These are phyloP conservation scores for Pleodorina starrii DNA, from an alignment of 139 green algal species.

Conservation along the genomic window DNA sequence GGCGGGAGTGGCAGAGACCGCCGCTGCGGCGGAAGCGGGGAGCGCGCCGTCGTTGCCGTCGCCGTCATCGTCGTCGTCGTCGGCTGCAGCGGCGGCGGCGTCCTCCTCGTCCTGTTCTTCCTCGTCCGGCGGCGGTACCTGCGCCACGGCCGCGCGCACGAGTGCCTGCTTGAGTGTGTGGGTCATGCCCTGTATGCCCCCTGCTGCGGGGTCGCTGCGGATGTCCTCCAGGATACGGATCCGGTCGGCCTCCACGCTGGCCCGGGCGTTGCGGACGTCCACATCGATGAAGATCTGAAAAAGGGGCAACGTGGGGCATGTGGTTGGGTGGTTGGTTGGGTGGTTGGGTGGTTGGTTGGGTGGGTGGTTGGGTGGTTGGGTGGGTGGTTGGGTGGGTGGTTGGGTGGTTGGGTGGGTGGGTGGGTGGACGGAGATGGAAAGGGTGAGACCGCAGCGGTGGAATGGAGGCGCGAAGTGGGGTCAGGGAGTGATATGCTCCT, in stretches of 20 bases:
- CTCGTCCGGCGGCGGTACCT: background rate
- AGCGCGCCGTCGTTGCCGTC: background rate
- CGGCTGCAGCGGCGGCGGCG: background rate
- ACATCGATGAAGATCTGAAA: conserved; percentile 1
- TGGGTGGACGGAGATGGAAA: too few species aligned
- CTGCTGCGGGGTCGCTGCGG: background rate
- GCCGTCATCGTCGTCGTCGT: too few species aligned
- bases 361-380: too few species aligned
- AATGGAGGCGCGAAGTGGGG: too few species aligned
- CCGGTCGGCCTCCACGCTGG: background rate
- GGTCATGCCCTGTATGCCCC: background rate
- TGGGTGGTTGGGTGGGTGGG: too few species aligned
- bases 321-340: too few species aligned
- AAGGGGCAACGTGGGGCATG: too few species aligned
- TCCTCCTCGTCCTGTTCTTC: background rate
- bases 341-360: too few species aligned
- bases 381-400: too few species aligned
- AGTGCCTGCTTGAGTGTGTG: background rate
- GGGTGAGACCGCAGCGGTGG: too few species aligned
- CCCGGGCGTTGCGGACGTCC: background rate
- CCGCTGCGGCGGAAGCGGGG: background rate
- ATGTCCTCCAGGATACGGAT: conserved; percentile 15
- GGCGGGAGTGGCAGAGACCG: too few species aligned
- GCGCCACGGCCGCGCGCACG: background rate
- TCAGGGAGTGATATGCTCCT: too few species aligned